Base-by-base conservation (phyloP, 495 filamentous ascomycete species). In the Lichina pygmaea region DNA sequence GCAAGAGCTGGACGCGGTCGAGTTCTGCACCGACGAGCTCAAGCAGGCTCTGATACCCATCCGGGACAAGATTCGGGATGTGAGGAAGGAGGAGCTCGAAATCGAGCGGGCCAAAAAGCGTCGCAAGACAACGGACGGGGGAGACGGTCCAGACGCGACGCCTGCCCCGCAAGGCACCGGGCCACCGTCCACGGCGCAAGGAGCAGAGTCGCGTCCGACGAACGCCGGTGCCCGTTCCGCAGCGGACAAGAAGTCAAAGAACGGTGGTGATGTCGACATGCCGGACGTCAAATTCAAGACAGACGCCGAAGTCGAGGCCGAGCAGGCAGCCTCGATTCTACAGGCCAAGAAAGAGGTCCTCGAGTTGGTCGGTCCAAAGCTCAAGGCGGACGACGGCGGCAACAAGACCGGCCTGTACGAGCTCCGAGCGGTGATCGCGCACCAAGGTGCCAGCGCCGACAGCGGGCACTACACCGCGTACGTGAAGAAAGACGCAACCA, bases 401-500 rank as follows among this genome's bases (percentile, higher is more conserved):
- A 95, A 94, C 60, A 77, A 80, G 51, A 89, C 84, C 11, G 89
- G 91, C 16, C 66, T 97, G 31, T 97, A 95, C 55, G 89, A 97
- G 57, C 70, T 97, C 31, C 70, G 91, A 40, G 91, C 82, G 39
- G 77, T 97, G 9, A 80, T 97, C 49, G 94, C 89, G n/a, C 89
- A 97, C 61, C 86, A 95, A 61, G 89, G 89, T 51, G 78, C 82
- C 39, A 91, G 86, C 54, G 89, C 89, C 33, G 91, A 97, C 58
- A 94, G 86, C 50, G 89, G 89, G 7, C 89, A 97, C 60, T 97
- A 97, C 62, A 95, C 91, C 2, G 75, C 84, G 2, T 97, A 93
- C 57, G 81, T 97, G 46, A 97, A 95, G 66, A 92, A 97, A 65
- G 68, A 78, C 42, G 75, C 70, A 12, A 57, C 61, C 6, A 61